Base-by-base conservation (phyloP, 1,284 basidiomycete species). In the Heliocybe sulcata region DNA sequence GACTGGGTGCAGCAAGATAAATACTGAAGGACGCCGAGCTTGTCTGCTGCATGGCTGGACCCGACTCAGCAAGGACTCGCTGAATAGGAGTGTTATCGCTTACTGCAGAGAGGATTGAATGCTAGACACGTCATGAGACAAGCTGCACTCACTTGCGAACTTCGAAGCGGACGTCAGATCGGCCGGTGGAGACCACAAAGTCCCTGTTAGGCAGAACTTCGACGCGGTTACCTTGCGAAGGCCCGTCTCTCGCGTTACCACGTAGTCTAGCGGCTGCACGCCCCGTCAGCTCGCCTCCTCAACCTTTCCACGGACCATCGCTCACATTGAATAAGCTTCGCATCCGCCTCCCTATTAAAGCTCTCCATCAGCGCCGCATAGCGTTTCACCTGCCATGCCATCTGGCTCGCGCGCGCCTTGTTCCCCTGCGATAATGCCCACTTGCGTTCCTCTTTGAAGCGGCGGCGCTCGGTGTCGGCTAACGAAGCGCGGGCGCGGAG, bases 391-490 rank as follows among this genome's bases (percentile, higher is more conserved):
- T 90, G 85, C 83, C 86, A 90, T 60, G 81, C 82, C 74, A 91
- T 81, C 72, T 92, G 84, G 25, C 77, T 73, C 20, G 87, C 89
- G 47, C 87, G 78, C 12, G 85, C 82, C 45, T 72, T 62, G 65
- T 92, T 90, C 0, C 87, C 87, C 65, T 86, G 81, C 26, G 86
- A 85, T 52, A 83, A 64, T 1, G 89, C 89, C 89, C 89, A 92
- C 66, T 91, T 89, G 63, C 81, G 77, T 68, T 92, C 89, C 68
- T 92, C 89, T 71, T 83, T 87, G 71, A 83, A 89, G 55, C 88
- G 76, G 49, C 89, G 77, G 31, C 87, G 81, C 68, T 92, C 88
- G 58, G 82, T 89, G 60, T 90, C 90, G 22, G 90, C 89, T 55
- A 90, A 69, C 22, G 85, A 85, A 19, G 89, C 89, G 35, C 86